These are phyloP conservation scores for Graphilbum sp. DNA, from an alignment of 2,329 filamentous ascomycete genomes.

Conservation along the genomic window DNA sequence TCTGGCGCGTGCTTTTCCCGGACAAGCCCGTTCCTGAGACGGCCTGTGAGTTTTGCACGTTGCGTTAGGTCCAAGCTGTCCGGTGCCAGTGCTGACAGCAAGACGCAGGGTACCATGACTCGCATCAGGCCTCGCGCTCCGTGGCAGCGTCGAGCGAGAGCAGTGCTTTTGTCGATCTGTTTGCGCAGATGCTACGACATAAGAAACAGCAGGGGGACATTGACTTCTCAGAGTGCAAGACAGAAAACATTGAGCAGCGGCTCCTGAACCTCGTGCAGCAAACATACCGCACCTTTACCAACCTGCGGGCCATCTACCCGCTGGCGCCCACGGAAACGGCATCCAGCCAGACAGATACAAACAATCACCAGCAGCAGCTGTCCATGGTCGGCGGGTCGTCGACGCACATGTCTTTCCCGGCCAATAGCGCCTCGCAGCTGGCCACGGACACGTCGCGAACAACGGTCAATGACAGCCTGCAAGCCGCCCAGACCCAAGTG, in stretches of 20 bases:
- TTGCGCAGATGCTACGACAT: conserved; percentile 12
- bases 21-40: conserved; percentile 8
- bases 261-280: conserved; percentile 10
- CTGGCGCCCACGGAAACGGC: conserved; percentile 9
- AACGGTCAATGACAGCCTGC: not conserved
- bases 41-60: conserved; percentile 14
- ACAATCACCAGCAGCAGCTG: conserved; percentile 1
- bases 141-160: conserved; percentile 8
- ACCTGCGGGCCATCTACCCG: conserved; percentile 8
- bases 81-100: not conserved
- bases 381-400: conserved; percentile 6
- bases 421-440: conserved; percentile 3
- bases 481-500: not conserved
- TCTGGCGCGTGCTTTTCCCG: conserved; percentile 14
- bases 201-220: conserved; percentile 12
- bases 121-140: not conserved
- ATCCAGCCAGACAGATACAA: conserved; percentile 7
- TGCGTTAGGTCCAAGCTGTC: not conserved
- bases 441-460: conserved; percentile 1
- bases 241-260: conserved; percentile 7
- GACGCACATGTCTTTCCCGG: conserved; percentile 2
- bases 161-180: conserved; percentile 11
- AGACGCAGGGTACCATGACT: conserved; percentile 12
- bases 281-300: conserved; percentile 11
- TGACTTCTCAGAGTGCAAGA: conserved; percentile 4